Percentiles rank a stretch among this genome's conserved stretches.
These are phyloP conservation scores for Fistulina hepatica DNA, from an alignment of 1,284 basidiomycete genomes.

Conservation along the genomic window DNA sequence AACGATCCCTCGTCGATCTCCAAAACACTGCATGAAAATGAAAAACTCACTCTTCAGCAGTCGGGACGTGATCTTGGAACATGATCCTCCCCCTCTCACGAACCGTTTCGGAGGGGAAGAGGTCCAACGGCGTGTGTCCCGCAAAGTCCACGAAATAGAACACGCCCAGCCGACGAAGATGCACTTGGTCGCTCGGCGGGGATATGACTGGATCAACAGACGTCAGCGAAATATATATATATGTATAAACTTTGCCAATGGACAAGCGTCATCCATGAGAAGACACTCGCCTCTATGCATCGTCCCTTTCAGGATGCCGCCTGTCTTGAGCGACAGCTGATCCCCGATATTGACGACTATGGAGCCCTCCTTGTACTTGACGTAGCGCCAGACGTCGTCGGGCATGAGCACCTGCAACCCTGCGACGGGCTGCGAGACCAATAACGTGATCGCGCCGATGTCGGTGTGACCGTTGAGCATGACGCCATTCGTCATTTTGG, in stretches of 20 bases:
- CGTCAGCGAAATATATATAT: conserved; percentile 21
- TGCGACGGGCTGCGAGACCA: conserved; percentile 45
- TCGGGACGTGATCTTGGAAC: conserved; percentile 23
- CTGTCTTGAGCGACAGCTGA: conserved; percentile 32
- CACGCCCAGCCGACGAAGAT: conserved; percentile 35
- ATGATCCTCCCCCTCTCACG: conserved; percentile 21
- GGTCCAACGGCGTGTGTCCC: conserved; percentile 19
- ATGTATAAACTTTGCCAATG: conserved; percentile 17
- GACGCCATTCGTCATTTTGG: conserved; percentile 40
- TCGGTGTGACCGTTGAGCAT: conserved; percentile 59
- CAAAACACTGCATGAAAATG: background rate
- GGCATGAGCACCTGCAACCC: conserved; percentile 38
- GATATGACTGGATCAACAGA: conserved; percentile 27
- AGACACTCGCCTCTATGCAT: conserved; percentile 29
- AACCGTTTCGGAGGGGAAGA: conserved; percentile 24
- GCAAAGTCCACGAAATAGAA: conserved; percentile 39
- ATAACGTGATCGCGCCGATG: conserved; percentile 42
- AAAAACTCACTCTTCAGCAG: conserved; percentile 21
- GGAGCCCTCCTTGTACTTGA: conserved; percentile 32
- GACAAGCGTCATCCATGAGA: background rate
- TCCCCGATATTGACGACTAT: conserved; percentile 38
- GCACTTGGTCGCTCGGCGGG: conserved; percentile 37
- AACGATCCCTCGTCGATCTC: background rate
- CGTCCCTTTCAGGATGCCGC: conserved; percentile 33
- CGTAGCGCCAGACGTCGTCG: conserved; percentile 39